Evolutionary conservation across 2,329 filamentous ascomycete genomes (phyloP).

Genomic region (Pochonia chlamydosporia): DNA sequence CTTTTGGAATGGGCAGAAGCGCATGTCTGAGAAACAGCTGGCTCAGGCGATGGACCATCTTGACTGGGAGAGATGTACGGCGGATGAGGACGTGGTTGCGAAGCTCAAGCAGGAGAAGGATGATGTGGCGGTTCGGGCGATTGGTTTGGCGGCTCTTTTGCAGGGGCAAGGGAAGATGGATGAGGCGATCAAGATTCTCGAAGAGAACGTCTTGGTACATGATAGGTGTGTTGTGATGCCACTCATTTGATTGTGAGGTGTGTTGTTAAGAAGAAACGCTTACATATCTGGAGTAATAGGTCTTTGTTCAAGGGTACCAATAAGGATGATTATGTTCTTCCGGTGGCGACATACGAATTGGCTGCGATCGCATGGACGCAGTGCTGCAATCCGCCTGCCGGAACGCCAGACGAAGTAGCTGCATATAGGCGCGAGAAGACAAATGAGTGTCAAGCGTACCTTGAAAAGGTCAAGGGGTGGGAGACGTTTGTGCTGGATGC

Average conservation of each 20-base stretch:
- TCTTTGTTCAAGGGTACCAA: slow-evolving; percentile 50
- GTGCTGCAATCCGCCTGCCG: slow-evolving; percentile 35
- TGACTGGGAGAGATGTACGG: slow-evolving; percentile 57
- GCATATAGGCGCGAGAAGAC: slow-evolving; percentile 42
- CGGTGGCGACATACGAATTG: slow-evolving; percentile 81
- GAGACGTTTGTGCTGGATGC: slow-evolving; percentile 69
- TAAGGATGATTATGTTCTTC: slow-evolving; percentile 65
- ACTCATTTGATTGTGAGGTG: too few relatives aligned
- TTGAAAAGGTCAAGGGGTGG: slow-evolving; percentile 65
- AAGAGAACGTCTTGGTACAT: slow-evolving; percentile 58
- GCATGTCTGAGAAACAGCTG: slow-evolving; percentile 65
- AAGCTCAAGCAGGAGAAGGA: slow-evolving; percentile 49
- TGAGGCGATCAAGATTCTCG: slow-evolving; percentile 60
- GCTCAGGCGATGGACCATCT: slow-evolving; percentile 58
- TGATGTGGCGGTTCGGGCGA: slow-evolving; percentile 57
- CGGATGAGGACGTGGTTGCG: slow-evolving; percentile 30
- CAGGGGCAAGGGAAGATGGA: slow-evolving; percentile 56
- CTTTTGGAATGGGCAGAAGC: slow-evolving; percentile 84
- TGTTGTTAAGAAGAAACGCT: background rate
- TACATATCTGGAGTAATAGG: slow-evolving; percentile 24
- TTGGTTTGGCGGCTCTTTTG: slow-evolving; percentile 62
- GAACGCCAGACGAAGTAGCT: slow-evolving; percentile 23
- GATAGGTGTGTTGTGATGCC: slow-evolving; percentile 50
- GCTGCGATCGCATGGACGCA: slow-evolving; percentile 77
- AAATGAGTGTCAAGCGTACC: slow-evolving; percentile 55